Base-by-base conservation (phyloP, 2,329 filamentous ascomycete genomes). In the Aureobasidium pullulans region DNA sequence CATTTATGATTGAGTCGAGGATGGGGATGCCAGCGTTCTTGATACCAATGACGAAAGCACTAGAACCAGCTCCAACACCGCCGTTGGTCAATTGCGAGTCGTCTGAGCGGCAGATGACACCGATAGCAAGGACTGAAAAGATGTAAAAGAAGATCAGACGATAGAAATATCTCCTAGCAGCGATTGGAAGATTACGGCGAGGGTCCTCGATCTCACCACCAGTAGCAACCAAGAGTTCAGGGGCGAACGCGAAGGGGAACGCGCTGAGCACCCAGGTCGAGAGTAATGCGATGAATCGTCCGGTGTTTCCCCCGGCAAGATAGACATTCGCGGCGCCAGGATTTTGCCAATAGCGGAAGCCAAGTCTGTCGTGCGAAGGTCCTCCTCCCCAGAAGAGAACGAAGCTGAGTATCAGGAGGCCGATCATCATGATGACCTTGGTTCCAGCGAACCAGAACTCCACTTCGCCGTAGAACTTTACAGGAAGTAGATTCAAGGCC, bases 1-100 rank as follows among this genome's bases (percentile, higher is more conserved):
- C 84, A 67, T 88, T 88, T 73, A 88, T 84, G 64, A 88, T 78
- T 62, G 81, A 82, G 65, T 86, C 82, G 2, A 89, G 78, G 1
- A 78, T 80, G 2, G 75, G 72, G 61, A 81, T 80, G 4, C 79
- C 77, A 3, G 76, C 77, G 58, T 77, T 73, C 59, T 76, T 75
- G 64, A 79, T 78, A 29, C 75, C 78, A 15, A 79, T 71, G 6
- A 79, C 78, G 62, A 78, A 80, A 0, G 77, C 75, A 0, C 76
- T 79, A 1, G 81, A 79, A 7, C 77, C 79, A 1, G 81, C 81
- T 49, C 79, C 81, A 5, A 75, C 73, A 28, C 77, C 79, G 19
- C 82, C 82, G 15, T 73, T 71, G 13, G 79, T 81, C 37, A 86
- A 74, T 2, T 72, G 72, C 0, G 69, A 61, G 59, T 82, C 77